Percentiles rank a stretch among this genome's conserved stretches.
Conservation (phyloP, 306 rosid species). For the Casuarina cunninghamiana region DNA sequence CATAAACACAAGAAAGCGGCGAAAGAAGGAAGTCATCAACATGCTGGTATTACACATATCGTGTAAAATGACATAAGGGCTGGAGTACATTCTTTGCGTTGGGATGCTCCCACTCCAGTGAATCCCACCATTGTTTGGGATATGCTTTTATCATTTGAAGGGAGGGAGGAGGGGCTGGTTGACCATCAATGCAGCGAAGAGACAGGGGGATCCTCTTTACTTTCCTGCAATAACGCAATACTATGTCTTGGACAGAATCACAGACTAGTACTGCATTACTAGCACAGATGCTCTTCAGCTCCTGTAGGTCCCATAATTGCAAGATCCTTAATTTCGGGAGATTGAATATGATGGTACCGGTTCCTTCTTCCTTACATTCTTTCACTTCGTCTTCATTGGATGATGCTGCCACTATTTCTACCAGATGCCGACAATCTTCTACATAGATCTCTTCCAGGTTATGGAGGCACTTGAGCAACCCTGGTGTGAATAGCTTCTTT, state of each 20-base stretch:
- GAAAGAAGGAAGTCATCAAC: not conserved
- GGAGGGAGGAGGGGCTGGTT: slow-evolving; percentile 20
- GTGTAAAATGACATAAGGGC: slow-evolving; percentile 20
- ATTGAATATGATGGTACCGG: not conserved
- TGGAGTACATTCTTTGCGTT: slow-evolving; percentile 10
- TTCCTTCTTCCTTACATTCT: not conserved
- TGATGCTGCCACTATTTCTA: slow-evolving; percentile 8
- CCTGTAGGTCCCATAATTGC: not conserved
- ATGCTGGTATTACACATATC: not conserved
- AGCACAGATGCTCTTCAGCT: slow-evolving; percentile 13
- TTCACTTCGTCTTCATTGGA: not conserved
- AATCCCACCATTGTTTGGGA: slow-evolving; percentile 27
- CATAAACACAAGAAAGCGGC: too few relatives aligned
- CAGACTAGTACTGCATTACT: not conserved
- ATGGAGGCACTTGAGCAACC: not conserved
- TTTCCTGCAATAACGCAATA: slow-evolving; percentile 8
- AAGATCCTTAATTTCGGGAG: not conserved
- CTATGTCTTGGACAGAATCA: slow-evolving; percentile 3
- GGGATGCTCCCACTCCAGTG: slow-evolving; percentile 24
- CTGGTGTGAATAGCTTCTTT: not conserved
- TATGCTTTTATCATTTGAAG: slow-evolving; percentile 22
- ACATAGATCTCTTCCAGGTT: slow-evolving; percentile 4
- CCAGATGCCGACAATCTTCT: not conserved
- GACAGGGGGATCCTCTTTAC: slow-evolving; percentile 16
- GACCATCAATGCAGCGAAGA: not conserved